Evolutionary conservation across 2,329 filamentous ascomycete species (phyloP), one percentile per base, ranked within the genome.

Genomic region (Shiraia sp.): DNA sequence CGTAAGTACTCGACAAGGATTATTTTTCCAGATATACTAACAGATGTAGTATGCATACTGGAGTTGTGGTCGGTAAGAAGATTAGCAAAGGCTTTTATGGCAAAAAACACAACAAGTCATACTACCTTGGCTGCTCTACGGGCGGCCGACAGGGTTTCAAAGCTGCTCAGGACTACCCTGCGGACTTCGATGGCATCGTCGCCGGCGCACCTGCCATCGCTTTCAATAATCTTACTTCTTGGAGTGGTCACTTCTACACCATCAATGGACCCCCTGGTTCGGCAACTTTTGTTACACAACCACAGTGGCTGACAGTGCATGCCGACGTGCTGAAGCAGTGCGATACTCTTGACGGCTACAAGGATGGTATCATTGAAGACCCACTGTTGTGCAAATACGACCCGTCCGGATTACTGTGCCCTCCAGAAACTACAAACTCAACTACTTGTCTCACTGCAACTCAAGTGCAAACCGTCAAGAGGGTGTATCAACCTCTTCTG

Each of bases 351-450:
- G 78, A 80, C 49, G 74, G 75, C 13, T 70, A 72, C 10, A 56
- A 62, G 8, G 78, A 80, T 53, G 74, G 74, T 6, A 72, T 78
- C 38, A 59, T 78, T 22, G 74, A 76, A 50, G 71, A 75, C 49
- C 69, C 75, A 2, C 64, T 62, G 7, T 59, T 70, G n/a, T 78
- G 75, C 61, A 47, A 66, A 13, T 75, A 74, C 53, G 56, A 68
- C 24, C 71, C 74, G 12, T 63, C 70, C 27, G 59, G 59, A 3
- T 59, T 75, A 10, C 45, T 68, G 22, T 75, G 73, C 57, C 35
- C 30, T 6, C 39, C 37, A 35, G 45, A 53, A 25, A 60, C 53
- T 28, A 51, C 50, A 10, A 68, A 58, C 40, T 49, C 67, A 36
- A 68, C 65, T 25, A 61, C 59, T 25, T 79, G 75, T 52, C 66